phyloP scores from a whole-genome alignment of 1,139 yeast genomes.

The Scheffersomyces quercinus region DNA sequence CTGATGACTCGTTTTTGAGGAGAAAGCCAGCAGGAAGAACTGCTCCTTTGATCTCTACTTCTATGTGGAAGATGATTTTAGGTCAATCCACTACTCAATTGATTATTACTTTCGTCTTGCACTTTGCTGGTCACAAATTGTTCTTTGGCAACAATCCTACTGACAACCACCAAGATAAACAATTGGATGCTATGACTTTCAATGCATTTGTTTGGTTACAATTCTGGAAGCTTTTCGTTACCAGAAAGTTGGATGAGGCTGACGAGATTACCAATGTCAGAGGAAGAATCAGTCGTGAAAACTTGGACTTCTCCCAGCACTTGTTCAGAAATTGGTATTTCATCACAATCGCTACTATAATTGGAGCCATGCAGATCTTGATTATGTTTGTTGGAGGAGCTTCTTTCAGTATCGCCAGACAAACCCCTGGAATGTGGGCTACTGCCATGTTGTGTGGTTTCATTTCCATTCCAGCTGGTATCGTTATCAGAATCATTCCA shows the following conservation, averaged over 20 bases:
- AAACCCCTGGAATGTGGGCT: constrained; percentile 87
- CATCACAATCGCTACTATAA: constrained; percentile 64
- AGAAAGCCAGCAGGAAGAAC: constrained; percentile 84
- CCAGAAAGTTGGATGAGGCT: constrained; percentile 89
- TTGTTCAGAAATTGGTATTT: constrained; percentile 82
- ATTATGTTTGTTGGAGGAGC: constrained; percentile 98
- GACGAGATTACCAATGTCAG: constrained; percentile 60
- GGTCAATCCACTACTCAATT: constrained; percentile 85
- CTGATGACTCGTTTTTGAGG: constrained; percentile 75
- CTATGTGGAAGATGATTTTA: constrained; percentile 98
- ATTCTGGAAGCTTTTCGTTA: constrained; percentile 87
- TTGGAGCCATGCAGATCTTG: constrained; percentile 80
- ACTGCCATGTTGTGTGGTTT: constrained; percentile 84
- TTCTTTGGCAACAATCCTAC: constrained; percentile 49
- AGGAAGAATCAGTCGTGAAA: constrained; percentile 58
- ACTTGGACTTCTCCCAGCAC: constrained; percentile 81
- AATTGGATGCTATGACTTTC: constrained; percentile 82
- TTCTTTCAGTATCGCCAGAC: constrained; percentile 80
- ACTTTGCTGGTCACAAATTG: constrained; percentile 70
- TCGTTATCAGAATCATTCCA: constrained; percentile 74
- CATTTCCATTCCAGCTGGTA: constrained; percentile 79
- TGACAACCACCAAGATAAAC: constrained; percentile 50
- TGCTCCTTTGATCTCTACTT: constrained; percentile 78
- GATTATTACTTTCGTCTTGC: constrained; percentile 71
- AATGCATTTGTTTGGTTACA: constrained; percentile 98